These are phyloP conservation scores for Magnolia officinalis DNA, from an alignment of 164 flowering plant genomes.

Conservation along the genomic window DNA sequence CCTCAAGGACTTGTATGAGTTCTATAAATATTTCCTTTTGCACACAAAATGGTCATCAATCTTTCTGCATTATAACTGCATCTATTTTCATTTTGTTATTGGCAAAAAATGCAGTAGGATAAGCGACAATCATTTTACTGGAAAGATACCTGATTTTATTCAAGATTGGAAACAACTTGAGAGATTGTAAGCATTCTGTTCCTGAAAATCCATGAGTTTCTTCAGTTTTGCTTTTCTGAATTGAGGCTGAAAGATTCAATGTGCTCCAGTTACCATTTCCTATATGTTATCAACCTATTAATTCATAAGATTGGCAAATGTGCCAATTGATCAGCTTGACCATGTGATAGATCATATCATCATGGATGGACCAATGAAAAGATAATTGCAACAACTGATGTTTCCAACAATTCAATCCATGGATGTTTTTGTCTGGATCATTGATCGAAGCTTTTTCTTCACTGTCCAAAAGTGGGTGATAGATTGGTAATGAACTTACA, in stretches of 20 bases:
- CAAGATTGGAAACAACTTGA: constrained; percentile 26
- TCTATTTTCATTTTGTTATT: too few species aligned
- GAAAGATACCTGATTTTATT: constrained; percentile 33
- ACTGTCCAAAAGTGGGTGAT: too few species aligned
- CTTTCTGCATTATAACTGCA: too few species aligned
- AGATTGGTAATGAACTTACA: too few species aligned
- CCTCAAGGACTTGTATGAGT: constrained; percentile 21
- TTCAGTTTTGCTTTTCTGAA: background rate
- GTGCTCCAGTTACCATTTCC: background rate
- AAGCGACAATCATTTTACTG: constrained; percentile 35
- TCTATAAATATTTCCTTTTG: background rate
- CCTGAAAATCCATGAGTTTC: background rate
- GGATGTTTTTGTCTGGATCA: too few species aligned
- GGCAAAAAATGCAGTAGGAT: constrained; percentile 38
- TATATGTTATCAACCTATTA: too few species aligned
- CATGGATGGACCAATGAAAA: too few species aligned
- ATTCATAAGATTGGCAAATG: background rate
- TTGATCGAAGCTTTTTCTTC: too few species aligned
- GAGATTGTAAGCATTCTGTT: constrained; percentile 25
- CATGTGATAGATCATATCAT: too few species aligned
- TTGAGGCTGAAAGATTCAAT: background rate
- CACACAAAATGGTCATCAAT: background rate
- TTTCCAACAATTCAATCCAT: too few species aligned
- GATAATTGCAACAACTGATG: too few species aligned
- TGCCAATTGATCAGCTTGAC: too few species aligned